Percentiles rank a stretch among this genome's conserved stretches.
Evolutionary conservation across 768 basidiomycete species (phyloP).

Genomic region (Harrya chromipes): DNA sequence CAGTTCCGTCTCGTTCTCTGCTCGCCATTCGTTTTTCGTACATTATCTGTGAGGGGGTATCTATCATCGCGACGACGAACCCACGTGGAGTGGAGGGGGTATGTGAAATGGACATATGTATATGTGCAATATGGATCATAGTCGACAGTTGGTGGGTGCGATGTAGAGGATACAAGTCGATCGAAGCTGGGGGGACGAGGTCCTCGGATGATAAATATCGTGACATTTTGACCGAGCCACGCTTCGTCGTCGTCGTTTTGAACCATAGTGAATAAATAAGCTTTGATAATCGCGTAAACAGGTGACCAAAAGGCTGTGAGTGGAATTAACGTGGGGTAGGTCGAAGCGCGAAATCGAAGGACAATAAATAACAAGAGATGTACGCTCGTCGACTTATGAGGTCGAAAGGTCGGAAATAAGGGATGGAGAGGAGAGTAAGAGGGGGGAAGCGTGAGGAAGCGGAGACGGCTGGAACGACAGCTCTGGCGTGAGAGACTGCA

Average conservation of each 20-base stretch:
- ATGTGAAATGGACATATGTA: constrained; percentile 20
- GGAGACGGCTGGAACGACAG: constrained; percentile 23
- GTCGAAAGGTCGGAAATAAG: constrained; percentile 20
- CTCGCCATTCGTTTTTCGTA: constrained; percentile 25
- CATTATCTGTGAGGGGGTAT: constrained; percentile 30
- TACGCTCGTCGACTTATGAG: constrained; percentile 12
- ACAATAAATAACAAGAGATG: constrained; percentile 32
- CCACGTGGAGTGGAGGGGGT: constrained; percentile 15
- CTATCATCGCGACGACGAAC: constrained; percentile 33
- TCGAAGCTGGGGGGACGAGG: constrained; percentile 6
- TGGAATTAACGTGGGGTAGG: constrained; percentile 3
- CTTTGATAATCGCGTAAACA: constrained; percentile 19
- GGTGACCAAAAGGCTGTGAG: constrained; percentile 10
- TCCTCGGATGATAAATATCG: constrained; percentile 25
- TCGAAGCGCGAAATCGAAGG: constrained; percentile 20
- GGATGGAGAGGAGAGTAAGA: constrained; percentile 21
- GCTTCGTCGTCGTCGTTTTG: constrained; percentile 27
- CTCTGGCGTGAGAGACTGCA: constrained; percentile 28
- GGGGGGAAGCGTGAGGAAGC: constrained; percentile 26
- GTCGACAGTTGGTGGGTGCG: constrained; percentile 23
- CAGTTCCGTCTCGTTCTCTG: constrained; percentile 29
- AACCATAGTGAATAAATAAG: constrained; percentile 31
- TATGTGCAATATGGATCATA: constrained; percentile 30
- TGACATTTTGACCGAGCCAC: constrained; percentile 20
- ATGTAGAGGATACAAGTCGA: constrained; percentile 30